Evolutionary conservation across 2,329 filamentous ascomycete species (phyloP), one percentile per base, ranked within the genome.

Genomic region (Beauveria pseudobassiana): DNA sequence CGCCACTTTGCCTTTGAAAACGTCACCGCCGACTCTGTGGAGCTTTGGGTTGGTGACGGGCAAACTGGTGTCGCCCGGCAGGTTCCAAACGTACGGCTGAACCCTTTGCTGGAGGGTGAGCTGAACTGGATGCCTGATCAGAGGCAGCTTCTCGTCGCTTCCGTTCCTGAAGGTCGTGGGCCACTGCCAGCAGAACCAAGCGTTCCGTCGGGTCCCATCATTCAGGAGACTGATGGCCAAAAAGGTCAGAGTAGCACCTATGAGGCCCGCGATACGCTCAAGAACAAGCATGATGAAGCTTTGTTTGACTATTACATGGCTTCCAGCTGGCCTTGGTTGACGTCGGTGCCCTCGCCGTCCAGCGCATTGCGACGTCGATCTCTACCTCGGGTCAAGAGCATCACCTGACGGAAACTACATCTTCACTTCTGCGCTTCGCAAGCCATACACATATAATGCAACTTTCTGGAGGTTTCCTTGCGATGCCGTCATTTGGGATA

Each of bases 181-280:
- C 40, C 50, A 14, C 58, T 42, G 5, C 58, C 58, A 16, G 18
- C 3, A 5, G 49, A 53, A 28, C 50, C 58, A 24, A 28, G 16
- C 7, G 49, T 60, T 30, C 26, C 42, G 4, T 9, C 49, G 8
- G 58, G 49, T 8, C 58, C 58, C n/a, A 38, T 46, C 48, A 54
- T 60, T 28, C 49, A 60, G 9, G 50, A 53, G 28, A 52, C 58
- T 14, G 58, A 60, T 16, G 58, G 58, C 49, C 38, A 60, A 22
- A 60, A 53, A 34, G 58, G 58, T 16, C 40, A 53, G 50, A 53
- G 58, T 16, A 60, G 50, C 42, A 60, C 58, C 16, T 60, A 60
- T 34, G 58, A 60, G 8, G 58, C 58, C 16, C 58, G 58, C 1
- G 58, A 60, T 12, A 60, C 58, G 12, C 50, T 60, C 38, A 60